Evolutionary conservation across 1,139 yeast genomes (phyloP).

Genomic region (Meyerozyma smithsonii): DNA sequence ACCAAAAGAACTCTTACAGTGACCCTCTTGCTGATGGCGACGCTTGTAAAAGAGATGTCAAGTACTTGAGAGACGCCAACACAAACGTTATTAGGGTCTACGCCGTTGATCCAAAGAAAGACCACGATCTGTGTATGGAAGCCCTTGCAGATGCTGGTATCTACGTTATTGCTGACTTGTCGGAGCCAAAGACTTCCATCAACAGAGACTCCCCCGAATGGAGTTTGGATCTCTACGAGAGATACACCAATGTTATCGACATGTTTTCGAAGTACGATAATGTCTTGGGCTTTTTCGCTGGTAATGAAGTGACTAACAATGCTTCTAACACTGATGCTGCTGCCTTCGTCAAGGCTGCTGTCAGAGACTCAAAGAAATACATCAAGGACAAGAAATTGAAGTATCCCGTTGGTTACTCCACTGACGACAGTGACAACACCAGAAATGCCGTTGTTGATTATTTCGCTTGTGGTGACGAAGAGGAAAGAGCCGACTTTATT

Average conservation of each 20-base stretch:
- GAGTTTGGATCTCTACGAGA: conserved; percentile 58
- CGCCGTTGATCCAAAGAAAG: conserved; percentile 69
- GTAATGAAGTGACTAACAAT: conserved; percentile 76
- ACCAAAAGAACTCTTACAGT: conserved; percentile 20
- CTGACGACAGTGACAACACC: conserved; percentile 74
- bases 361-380: conserved; percentile 85
- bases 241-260: conserved; percentile 80
- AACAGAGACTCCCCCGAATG: conserved; percentile 76
- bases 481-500: conserved; percentile 77
- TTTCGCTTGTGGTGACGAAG: conserved; percentile 67
- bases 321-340: conserved; percentile 52
- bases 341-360: conserved; percentile 87
- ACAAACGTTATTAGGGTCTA: conserved; percentile 73
- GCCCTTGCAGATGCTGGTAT: conserved; percentile 84
- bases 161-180: conserved; percentile 81
- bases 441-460: conserved; percentile 78
- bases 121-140: conserved; percentile 88
- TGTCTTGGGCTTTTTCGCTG: conserved; percentile 85
- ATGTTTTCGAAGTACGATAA: conserved; percentile 80
- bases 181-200: conserved; percentile 72
- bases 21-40: conserved; percentile 65
- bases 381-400: conserved; percentile 55
- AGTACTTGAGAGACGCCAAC: conserved; percentile 68
- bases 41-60: conserved; percentile 76
- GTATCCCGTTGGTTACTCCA: conserved; percentile 90